Conservation (phyloP, 2,329 filamentous ascomycete species). For the Talaromyces sp. region DNA sequence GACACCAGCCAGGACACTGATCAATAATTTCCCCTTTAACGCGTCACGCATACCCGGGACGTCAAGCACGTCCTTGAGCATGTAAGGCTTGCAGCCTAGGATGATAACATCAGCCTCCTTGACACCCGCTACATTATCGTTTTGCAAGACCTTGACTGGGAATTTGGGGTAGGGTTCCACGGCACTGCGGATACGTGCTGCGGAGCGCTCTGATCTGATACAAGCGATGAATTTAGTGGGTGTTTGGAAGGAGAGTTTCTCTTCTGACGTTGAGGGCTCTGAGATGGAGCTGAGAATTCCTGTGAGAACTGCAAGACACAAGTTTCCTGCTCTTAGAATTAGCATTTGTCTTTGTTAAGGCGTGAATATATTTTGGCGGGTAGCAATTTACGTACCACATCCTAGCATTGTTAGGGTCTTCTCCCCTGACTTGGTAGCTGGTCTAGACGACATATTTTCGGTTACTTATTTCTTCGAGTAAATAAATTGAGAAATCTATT, state of each 20-base stretch:
- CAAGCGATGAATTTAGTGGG: slow-evolving; percentile 78
- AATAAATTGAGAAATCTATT: background rate
- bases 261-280: slow-evolving; percentile 37
- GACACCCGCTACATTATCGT: slow-evolving; percentile 67
- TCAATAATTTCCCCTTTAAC: slow-evolving; percentile 73
- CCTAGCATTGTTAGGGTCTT: slow-evolving; percentile 76
- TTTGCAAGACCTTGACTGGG: slow-evolving; percentile 63
- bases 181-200: slow-evolving; percentile 63
- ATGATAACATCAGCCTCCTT: slow-evolving; percentile 69
- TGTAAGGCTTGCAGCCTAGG: slow-evolving; percentile 76
- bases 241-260: slow-evolving; percentile 45
- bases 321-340: slow-evolving; percentile 57
- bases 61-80: slow-evolving; percentile 65
- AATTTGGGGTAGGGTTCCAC: slow-evolving; percentile 60
- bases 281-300: slow-evolving; percentile 72
- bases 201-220: slow-evolving; percentile 67
- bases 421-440: slow-evolving; percentile 34
- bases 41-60: slow-evolving; percentile 68
- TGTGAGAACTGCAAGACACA: slow-evolving; percentile 80
- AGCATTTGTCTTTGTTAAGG: background rate
- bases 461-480: background rate
- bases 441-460: slow-evolving; percentile 13
- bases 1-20: slow-evolving; percentile 77
- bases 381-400: slow-evolving; percentile 59
- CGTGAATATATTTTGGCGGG: background rate